Evolutionary conservation across 768 basidiomycete species (phyloP).

Genomic region (Tulasnella sp.): DNA sequence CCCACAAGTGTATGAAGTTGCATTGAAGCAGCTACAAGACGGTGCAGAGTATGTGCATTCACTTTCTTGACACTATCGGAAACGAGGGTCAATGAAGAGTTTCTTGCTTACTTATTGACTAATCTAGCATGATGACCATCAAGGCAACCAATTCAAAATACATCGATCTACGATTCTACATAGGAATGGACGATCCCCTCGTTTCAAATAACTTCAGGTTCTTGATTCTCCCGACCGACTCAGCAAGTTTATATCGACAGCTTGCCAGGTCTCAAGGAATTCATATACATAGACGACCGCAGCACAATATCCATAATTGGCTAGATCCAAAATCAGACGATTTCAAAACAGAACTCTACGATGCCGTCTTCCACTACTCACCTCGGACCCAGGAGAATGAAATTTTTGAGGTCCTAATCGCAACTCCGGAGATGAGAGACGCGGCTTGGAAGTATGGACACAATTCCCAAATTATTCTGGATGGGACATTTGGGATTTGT

Average conservation of each 20-base stretch:
- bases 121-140: constrained; percentile 18
- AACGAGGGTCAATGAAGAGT: too few relatives aligned
- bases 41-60: background rate
- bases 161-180: background rate
- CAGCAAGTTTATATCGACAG: background rate
- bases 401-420: constrained; percentile 21
- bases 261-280: constrained; percentile 2
- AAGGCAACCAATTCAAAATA: constrained; percentile 17
- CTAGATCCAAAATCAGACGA: constrained; percentile 19
- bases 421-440: constrained; percentile 34
- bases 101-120: background rate
- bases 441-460: constrained; percentile 31
- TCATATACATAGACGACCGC: background rate
- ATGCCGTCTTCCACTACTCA: constrained; percentile 24
- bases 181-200: background rate
- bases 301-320: constrained; percentile 25
- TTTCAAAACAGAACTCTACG: background rate
- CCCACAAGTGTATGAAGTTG: constrained; percentile 23
- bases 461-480: constrained; percentile 10
- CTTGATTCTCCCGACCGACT: constrained; percentile 18
- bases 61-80: too few relatives aligned
- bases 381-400: background rate
- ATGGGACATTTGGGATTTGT: constrained; percentile 13
- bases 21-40: background rate
- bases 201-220: constrained; percentile 19